These are phyloP conservation scores for Dendrobium huoshanense DNA, from an alignment of 106 monocot species.

Conservation along the genomic window DNA sequence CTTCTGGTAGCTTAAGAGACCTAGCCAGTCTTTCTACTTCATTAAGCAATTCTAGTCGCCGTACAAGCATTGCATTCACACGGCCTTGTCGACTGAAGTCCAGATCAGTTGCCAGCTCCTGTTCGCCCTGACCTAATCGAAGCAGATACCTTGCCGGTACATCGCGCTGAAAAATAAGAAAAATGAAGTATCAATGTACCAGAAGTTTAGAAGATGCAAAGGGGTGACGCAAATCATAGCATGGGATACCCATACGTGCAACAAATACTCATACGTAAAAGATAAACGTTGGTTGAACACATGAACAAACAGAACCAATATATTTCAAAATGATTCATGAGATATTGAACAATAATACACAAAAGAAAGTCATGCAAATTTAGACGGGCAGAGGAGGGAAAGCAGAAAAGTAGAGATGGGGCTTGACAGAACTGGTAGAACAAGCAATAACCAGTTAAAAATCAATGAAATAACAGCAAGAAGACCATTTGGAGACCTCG, in stretches of 20 bases:
- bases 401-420: neutral
- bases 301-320: neutral
- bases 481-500: neutral
- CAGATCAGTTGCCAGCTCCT: conserved; percentile 97
- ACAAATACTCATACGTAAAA: neutral
- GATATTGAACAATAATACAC: neutral
- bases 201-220: neutral
- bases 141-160: conserved; percentile 98
- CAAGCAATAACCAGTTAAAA: neutral
- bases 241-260: neutral
- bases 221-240: neutral
- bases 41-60: conserved; percentile 73
- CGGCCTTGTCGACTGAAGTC: conserved; percentile 99
- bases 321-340: neutral
- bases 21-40: conserved; percentile 92
- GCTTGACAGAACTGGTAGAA: neutral
- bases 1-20: conserved; percentile 85
- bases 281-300: neutral
- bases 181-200: neutral
- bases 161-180: conserved; percentile 58
- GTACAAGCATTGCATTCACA: conserved; percentile 97
- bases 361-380: neutral
- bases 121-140: conserved; percentile 96
- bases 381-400: neutral
- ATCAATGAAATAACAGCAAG: neutral